phyloP scores from a whole-genome alignment of 257 asterid species.

The Ballota nigra region DNA sequence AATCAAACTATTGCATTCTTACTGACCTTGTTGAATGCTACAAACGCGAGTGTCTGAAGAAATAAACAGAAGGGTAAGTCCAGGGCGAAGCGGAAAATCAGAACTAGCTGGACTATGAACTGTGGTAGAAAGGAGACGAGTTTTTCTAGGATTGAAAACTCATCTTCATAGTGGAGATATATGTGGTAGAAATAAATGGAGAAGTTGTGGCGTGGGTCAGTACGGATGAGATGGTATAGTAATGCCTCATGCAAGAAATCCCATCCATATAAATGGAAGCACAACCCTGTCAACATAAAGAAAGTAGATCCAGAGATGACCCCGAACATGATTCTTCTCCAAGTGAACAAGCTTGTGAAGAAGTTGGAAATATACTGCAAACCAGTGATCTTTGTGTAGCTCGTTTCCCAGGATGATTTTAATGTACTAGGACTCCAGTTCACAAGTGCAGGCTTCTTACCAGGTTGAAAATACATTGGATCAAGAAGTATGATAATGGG shows the following conservation, averaged over 20 bases:
- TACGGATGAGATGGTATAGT: slow-evolving; percentile 87
- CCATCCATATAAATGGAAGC: slow-evolving; percentile 76
- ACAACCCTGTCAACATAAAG: slow-evolving; percentile 64
- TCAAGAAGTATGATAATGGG: slow-evolving; percentile 74
- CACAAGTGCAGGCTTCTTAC: slow-evolving; percentile 57
- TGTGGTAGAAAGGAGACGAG: slow-evolving; percentile 89
- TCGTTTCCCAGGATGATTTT: slow-evolving; percentile 28
- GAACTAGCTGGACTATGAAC: slow-evolving; percentile 73
- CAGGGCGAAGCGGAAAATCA: slow-evolving; percentile 56
- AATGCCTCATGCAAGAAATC: slow-evolving; percentile 89
- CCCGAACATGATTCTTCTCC: slow-evolving; percentile 80
- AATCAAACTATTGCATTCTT: not conserved
- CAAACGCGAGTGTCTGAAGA: slow-evolving; percentile 88
- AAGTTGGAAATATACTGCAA: slow-evolving; percentile 26
- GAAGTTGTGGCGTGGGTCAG: slow-evolving; percentile 95
- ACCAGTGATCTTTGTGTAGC: slow-evolving; percentile 25
- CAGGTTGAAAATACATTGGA: slow-evolving; percentile 50
- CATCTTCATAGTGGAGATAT: slow-evolving; percentile 75
- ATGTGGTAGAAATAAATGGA: slow-evolving; percentile 89
- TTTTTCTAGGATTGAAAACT: slow-evolving; percentile 65
- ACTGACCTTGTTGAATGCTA: slow-evolving; percentile 89
- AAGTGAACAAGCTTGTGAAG: slow-evolving; percentile 47
- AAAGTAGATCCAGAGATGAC: slow-evolving; percentile 68
- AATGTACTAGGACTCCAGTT: slow-evolving; percentile 53
- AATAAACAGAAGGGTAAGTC: slow-evolving; percentile 87